Evolutionary conservation across 2,329 filamentous ascomycete genomes (phyloP).

Genomic region (Tolypocladium cylindrosporum): DNA sequence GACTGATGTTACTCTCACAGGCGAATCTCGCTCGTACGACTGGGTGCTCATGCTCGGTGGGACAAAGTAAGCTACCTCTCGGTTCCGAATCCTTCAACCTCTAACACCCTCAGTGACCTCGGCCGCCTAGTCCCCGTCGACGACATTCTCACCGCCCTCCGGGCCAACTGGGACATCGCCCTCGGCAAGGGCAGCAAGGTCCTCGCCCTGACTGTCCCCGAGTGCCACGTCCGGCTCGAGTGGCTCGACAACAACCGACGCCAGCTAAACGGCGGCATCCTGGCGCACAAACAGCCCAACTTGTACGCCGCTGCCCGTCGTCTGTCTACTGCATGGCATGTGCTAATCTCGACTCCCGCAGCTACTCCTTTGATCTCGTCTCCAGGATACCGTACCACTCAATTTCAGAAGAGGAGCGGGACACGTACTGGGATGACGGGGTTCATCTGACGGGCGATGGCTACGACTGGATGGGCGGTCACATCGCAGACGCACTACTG

Average conservation of each 20-base stretch:
- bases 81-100: neutral
- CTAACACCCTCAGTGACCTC: conserved; percentile 35
- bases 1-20: conserved; percentile 5
- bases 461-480: conserved; percentile 52
- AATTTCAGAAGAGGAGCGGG: conserved; percentile 33
- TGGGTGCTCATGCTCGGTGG: conserved; percentile 56
- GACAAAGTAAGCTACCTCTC: conserved; percentile 40
- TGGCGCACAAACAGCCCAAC: conserved; percentile 33
- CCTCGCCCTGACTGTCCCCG: conserved; percentile 54
- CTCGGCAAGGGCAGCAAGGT: conserved; percentile 42
- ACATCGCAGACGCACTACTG: conserved; percentile 43
- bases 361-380: conserved; percentile 47
- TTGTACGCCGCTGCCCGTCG: conserved; percentile 34
- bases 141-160: conserved; percentile 37
- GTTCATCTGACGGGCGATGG: conserved; percentile 48
- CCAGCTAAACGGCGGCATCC: conserved; percentile 43
- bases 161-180: conserved; percentile 38
- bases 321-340: neutral
- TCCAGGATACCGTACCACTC: conserved; percentile 42
- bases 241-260: conserved; percentile 25
- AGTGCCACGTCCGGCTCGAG: conserved; percentile 25
- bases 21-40: conserved; percentile 30
- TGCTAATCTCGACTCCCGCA: conserved; percentile 18
- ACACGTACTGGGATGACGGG: conserved; percentile 49
- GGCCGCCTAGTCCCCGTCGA: conserved; percentile 25